A percentile compares a stretch with the other conserved stretches of the same genome.
Evolutionary conservation across 306 rosid genomes (phyloP).

Genomic region (Argentina anserina): DNA sequence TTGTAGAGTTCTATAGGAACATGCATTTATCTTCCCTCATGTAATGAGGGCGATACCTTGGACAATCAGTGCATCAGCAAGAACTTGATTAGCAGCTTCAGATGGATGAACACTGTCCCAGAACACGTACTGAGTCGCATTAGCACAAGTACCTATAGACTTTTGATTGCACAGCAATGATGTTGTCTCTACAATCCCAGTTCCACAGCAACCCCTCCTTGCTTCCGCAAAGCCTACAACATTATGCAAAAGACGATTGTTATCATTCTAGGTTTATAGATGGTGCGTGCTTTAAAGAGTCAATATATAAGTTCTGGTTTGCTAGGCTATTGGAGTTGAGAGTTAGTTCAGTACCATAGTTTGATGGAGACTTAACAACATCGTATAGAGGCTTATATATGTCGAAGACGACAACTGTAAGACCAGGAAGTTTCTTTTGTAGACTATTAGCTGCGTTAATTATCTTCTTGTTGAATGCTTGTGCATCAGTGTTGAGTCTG

Average conservation of each 20-base stretch:
- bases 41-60: slow-evolving; percentile 69
- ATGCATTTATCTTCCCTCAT: slow-evolving; percentile 30
- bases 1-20: neutral
- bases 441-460: slow-evolving; percentile 59
- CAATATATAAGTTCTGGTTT: neutral
- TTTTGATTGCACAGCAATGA: slow-evolving; percentile 66
- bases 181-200: slow-evolving; percentile 71
- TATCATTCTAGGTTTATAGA: neutral
- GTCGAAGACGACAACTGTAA: slow-evolving; percentile 72
- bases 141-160: slow-evolving; percentile 79
- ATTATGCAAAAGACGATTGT: neutral
- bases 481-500: slow-evolving; percentile 65
- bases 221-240: slow-evolving; percentile 67
- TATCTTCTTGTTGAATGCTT: slow-evolving; percentile 69
- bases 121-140: slow-evolving; percentile 86
- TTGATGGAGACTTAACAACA: slow-evolving; percentile 68
- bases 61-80: slow-evolving; percentile 65
- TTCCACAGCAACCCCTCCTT: slow-evolving; percentile 92
- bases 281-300: neutral
- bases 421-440: slow-evolving; percentile 71
- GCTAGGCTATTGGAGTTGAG: neutral
- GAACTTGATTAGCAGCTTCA: slow-evolving; percentile 76
- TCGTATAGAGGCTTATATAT: slow-evolving; percentile 71
- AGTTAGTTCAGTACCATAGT: slow-evolving; percentile 44
- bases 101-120: slow-evolving; percentile 97